phyloP scores from a whole-genome alignment of 306 rosid species.

The Begonia masoniana region DNA sequence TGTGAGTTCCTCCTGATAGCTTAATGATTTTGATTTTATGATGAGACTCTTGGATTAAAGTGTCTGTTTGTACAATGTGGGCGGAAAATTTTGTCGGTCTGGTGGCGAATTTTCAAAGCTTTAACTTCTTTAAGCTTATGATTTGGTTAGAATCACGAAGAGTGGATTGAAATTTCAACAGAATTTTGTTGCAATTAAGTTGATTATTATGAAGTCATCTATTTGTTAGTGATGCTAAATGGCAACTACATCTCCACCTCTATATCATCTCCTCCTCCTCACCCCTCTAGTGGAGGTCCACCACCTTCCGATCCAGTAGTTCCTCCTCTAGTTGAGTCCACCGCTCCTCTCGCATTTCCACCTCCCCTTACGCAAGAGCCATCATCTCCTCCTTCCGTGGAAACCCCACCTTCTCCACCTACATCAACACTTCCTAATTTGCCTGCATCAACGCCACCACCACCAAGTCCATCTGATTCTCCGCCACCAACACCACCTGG shows the following conservation, averaged over 20 bases:
- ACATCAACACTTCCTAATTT: conserved; percentile 12
- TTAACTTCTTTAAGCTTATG: not conserved
- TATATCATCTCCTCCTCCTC: conserved; percentile 20
- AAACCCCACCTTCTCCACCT: conserved; percentile 8
- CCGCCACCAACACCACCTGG: conserved; percentile 27
- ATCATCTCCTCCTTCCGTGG: conserved; percentile 16
- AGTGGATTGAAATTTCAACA: conserved; percentile 1
- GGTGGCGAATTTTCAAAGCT: not conserved
- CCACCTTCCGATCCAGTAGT: conserved; percentile 18
- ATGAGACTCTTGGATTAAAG: too few species aligned
- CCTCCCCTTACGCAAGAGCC: conserved; percentile 1
- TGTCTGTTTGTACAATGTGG: not conserved
- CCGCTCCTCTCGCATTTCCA: conserved; percentile 20
- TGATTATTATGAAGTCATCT: conserved; percentile 1
- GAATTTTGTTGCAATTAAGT: conserved; percentile 12
- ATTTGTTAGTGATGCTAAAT: conserved; percentile 19
- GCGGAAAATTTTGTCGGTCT: not conserved
- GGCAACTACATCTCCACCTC: conserved; percentile 61
- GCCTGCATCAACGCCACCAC: conserved; percentile 16
- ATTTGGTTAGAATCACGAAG: not conserved
- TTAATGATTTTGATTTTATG: too few species aligned
- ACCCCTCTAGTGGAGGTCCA: conserved; percentile 13
- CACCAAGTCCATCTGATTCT: conserved; percentile 13
- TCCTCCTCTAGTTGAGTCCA: conserved; percentile 23
- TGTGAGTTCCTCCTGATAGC: too few species aligned